Evolutionary conservation across 805 yeast genomes (phyloP), one percentile per base, ranked within the genome.

Genomic region (Blastobotrys robertii): DNA sequence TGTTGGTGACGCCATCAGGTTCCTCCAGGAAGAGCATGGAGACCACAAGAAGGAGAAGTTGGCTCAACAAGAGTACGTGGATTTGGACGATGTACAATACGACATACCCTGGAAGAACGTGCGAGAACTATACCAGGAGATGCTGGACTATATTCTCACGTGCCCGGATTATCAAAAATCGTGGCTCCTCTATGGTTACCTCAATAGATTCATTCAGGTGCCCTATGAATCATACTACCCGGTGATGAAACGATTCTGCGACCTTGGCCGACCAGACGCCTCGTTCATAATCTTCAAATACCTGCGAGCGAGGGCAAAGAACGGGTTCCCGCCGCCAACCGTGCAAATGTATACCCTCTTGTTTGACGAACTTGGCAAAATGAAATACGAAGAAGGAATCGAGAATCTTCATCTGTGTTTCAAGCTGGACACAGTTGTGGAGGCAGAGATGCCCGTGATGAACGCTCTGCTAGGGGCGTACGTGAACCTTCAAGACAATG

Each of bases 401-500:
- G 66, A 66, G 39, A 81, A 78, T 44, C 59, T 84, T 2, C 85
- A 82, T 50, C 72, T 76, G 43, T 69, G 72, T 38, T 62, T 80
- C 55, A 78, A 81, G 44, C 71, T 79, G 70, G 94, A 84, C 47
- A 50, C 73, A 38, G 60, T 67, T 8, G 61, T 81, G 34, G 73
- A 69, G 45, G 70, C 77, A 45, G 79, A 80, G 49, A 69, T 79
- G 8, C 64, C 62, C 8, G 58, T 84, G 29, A 69, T 81, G 57
- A 83, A 84, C 56, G 58, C 79, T 2, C 60, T 81, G 34, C 68
- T 84, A 60, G 77, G 74, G 38, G 84, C 86, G 0, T 81, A 79
- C 54, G 66, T 79, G 30, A 67, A 74, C 36, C 55, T 80, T 30
- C 76, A 72, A 47, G 79, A 79, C 66, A 74, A 38, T 12, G 66